Base-by-base conservation (phyloP, 768 basidiomycete species). In the Pholiota microspora region DNA sequence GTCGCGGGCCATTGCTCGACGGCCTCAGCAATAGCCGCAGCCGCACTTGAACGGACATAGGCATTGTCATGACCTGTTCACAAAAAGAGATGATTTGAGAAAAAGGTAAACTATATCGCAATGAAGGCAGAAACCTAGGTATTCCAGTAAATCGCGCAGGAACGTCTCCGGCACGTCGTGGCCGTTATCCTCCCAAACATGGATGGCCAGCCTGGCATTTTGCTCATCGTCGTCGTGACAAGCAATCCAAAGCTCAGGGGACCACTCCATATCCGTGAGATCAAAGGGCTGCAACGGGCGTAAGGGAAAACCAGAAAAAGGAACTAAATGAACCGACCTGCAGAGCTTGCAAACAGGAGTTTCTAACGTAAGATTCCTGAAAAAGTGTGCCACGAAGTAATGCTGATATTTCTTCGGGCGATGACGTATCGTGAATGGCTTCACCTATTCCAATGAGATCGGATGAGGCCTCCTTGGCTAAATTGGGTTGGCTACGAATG, bases 151-250 rank as follows among this genome's bases (percentile, higher is more conserved):
- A 42, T 77, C 75, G 0, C 68, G 64, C 0, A 92, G 67, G 69
- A 84, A 81, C 5, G 68, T 68, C 59, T 93, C 91, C 0, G 89
- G 83, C 8, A 95, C 83, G 62, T 97, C 93, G 32, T 98, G 69
- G 3, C 92, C 95, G 59, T 98, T 98, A 58, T 98, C 97, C 51
- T 97, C 96, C 95, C 95, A 98, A 8, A 92, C 71, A 57, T 86
- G 84, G 21, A 74, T 73, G 13, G 95, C 94, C 35, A 98, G 73
- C 47, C 88, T 77, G 0, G 85, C 85, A 61, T 95, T 98, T 64
- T 95, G 92, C 62, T 94, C 92, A 49, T 84, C 85, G 7, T 79
- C 76, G 55, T 98, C 97, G 60, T 98, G 93, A 50, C 82, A 86
- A 3, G 89, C 89, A 34, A 98, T 78, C 85, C 92, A 92, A 1